Conservation (phyloP, 2,329 filamentous ascomycete genomes). For the Scolecobasidium constrictum region DNA sequence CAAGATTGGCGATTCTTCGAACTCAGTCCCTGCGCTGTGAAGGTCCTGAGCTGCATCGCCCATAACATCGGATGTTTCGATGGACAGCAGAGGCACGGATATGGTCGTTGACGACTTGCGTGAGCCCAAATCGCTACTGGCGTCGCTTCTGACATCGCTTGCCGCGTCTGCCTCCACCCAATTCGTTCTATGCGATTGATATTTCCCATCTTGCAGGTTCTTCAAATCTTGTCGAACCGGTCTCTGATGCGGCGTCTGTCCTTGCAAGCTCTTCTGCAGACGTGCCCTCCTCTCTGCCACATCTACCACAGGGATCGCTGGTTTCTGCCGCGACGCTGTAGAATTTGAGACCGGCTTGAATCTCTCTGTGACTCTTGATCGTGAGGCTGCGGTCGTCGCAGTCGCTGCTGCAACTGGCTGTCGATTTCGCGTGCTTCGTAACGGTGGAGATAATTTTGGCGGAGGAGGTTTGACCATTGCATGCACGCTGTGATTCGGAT, state of each 20-base stretch:
- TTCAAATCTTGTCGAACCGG: slow-evolving; percentile 3
- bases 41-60: background rate
- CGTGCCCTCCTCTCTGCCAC: slow-evolving; percentile 6
- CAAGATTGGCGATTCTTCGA: slow-evolving; percentile 9
- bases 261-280: slow-evolving; percentile 7
- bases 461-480: slow-evolving; percentile 12
- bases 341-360: background rate
- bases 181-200: background rate
- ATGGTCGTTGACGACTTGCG: background rate
- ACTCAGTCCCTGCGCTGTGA: slow-evolving; percentile 3
- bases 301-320: slow-evolving; percentile 8
- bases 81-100: background rate
- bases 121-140: background rate
- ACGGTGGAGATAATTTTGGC: slow-evolving; percentile 13
- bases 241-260: background rate
- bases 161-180: background rate
- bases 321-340: slow-evolving; percentile 4
- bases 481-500: slow-evolving; percentile 1
- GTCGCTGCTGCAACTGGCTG: slow-evolving; percentile 14
- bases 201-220: background rate
- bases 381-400: slow-evolving; percentile 13
- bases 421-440: slow-evolving; percentile 14
- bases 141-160: background rate
- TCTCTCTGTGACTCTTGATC: slow-evolving; percentile 10
- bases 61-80: background rate